Percentiles rank a stretch among this genome's conserved stretches.
Conservation (phyloP, 2,329 filamentous ascomycete genomes). For the Paraphaeosphaeria sporulosa region DNA sequence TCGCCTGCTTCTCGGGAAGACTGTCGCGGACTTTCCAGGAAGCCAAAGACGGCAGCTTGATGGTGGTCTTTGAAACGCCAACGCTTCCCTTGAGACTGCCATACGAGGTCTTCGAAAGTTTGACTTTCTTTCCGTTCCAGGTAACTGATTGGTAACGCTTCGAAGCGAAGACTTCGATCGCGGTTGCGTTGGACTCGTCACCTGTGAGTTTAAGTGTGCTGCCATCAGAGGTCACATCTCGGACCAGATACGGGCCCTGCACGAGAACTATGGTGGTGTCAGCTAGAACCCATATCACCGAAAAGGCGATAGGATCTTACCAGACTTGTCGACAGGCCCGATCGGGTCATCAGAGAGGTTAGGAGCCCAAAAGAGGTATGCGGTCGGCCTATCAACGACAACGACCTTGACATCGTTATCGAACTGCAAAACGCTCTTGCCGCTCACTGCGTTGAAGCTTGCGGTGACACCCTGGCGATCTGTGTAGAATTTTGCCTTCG, state of each 20-base stretch:
- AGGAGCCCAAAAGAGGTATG: conserved; percentile 51
- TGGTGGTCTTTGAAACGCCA: conserved; percentile 29
- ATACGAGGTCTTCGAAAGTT: conserved; percentile 42
- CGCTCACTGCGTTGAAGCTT: conserved; percentile 41
- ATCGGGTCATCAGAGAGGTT: conserved; percentile 49
- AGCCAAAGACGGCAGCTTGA: conserved; percentile 51
- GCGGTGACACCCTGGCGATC: conserved; percentile 47
- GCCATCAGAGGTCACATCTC: conserved; percentile 34
- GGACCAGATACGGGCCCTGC: conserved; percentile 52
- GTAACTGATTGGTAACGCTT: conserved; percentile 35
- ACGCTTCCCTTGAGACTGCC: conserved; percentile 47
- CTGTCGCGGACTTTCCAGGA: conserved; percentile 59
- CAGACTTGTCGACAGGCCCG: conserved; percentile 47
- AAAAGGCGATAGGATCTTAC: conserved; percentile 19
- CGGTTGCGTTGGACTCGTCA: conserved; percentile 44
- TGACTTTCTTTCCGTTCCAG: conserved; percentile 49
- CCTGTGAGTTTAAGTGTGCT: conserved; percentile 43
- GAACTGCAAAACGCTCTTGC: conserved; percentile 45
- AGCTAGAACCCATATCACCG: conserved; percentile 3
- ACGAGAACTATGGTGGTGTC: conserved; percentile 41
- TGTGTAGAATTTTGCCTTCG: conserved; percentile 52
- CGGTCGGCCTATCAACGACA: conserved; percentile 47
- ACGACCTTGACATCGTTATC: conserved; percentile 48
- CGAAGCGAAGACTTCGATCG: conserved; percentile 49
- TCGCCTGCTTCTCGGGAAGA: conserved; percentile 56